Conservation (phyloP, 1,284 basidiomycete species). For the Chondrostereum purpureum region DNA sequence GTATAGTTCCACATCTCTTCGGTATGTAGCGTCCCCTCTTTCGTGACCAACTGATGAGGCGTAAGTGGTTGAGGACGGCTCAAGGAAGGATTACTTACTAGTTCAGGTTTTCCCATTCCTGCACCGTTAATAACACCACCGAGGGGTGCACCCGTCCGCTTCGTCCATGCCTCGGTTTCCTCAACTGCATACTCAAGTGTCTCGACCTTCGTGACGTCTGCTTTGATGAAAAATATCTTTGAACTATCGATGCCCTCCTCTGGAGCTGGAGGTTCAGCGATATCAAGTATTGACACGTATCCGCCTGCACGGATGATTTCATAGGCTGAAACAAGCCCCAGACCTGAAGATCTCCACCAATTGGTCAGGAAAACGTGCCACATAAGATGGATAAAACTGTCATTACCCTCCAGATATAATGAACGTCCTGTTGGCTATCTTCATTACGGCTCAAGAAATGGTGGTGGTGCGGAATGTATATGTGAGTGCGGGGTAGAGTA, state of each 20-base stretch:
- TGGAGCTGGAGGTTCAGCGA: conserved; percentile 26
- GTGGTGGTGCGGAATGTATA: too few species aligned
- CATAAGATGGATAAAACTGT: not conserved
- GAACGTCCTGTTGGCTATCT: conserved; percentile 40
- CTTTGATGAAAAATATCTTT: conserved; percentile 35
- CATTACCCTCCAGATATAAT: conserved; percentile 45
- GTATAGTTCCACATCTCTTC: conserved; percentile 44
- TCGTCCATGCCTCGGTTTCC: conserved; percentile 34
- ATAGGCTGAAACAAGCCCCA: conserved; percentile 44
- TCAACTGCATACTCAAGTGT: conserved; percentile 35
- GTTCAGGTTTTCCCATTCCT: conserved; percentile 29
- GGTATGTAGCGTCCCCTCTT: conserved; percentile 35
- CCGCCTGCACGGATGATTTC: conserved; percentile 35
- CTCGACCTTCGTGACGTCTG: conserved; percentile 33
- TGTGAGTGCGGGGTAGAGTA: too few species aligned
- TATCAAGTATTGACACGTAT: conserved; percentile 44
- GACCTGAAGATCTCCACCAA: conserved; percentile 40
- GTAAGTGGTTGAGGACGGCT: not conserved
- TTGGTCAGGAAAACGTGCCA: too few species aligned
- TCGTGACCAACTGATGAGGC: conserved; percentile 33
- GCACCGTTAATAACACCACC: conserved; percentile 52
- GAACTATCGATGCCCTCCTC: conserved; percentile 10
- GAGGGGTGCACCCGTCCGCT: conserved; percentile 33
- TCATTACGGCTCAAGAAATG: too few species aligned
- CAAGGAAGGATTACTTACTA: conserved; percentile 5